Percentiles rank a stretch among this genome's conserved stretches.
These are phyloP conservation scores for Phytophthora chlamydospora DNA, from an alignment of 352 stramenopile genomes.

Conservation along the genomic window DNA sequence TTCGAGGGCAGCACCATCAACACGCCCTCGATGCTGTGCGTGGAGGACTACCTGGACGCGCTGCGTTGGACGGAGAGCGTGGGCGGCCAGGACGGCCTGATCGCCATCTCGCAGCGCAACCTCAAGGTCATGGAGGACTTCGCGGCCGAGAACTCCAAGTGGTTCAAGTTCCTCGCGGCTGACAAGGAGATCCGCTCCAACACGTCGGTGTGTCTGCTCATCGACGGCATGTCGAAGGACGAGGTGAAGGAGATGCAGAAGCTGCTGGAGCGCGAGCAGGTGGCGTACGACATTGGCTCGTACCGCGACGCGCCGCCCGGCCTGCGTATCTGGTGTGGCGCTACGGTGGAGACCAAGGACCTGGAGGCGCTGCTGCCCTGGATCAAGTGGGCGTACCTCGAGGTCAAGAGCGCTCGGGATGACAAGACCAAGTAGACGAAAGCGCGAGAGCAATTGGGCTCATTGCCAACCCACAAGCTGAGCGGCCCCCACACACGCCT, in stretches of 20 bases:
- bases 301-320: constrained; percentile 98
- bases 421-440: constrained; percentile 36
- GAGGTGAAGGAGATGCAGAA: constrained; percentile 98
- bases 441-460: background rate
- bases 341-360: constrained; percentile 98
- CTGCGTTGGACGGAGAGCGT: constrained; percentile 96
- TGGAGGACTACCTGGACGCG: constrained; percentile 99
- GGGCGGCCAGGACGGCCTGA: constrained; percentile 94
- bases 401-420: constrained; percentile 73
- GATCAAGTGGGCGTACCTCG: constrained; percentile 98
- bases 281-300: constrained; percentile 98
- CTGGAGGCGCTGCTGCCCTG: constrained; percentile 98
- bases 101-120: constrained; percentile 95
- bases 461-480: constrained; percentile 30
- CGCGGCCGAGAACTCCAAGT: constrained; percentile 94
- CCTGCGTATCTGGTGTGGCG: constrained; percentile 99
- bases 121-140: constrained; percentile 96
- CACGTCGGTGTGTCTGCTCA: constrained; percentile 97
- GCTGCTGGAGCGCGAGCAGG: constrained; percentile 95
- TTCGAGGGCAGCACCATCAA: constrained; percentile 99
- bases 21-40: constrained; percentile 98
- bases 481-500: too few relatives aligned
- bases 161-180: constrained; percentile 97
- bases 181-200: constrained; percentile 94
- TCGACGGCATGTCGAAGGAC: constrained; percentile 91